Evolutionary conservation across 352 stramenopile species (phyloP), one percentile per base, ranked within the genome.

Genomic region (Pythium aquatile): DNA sequence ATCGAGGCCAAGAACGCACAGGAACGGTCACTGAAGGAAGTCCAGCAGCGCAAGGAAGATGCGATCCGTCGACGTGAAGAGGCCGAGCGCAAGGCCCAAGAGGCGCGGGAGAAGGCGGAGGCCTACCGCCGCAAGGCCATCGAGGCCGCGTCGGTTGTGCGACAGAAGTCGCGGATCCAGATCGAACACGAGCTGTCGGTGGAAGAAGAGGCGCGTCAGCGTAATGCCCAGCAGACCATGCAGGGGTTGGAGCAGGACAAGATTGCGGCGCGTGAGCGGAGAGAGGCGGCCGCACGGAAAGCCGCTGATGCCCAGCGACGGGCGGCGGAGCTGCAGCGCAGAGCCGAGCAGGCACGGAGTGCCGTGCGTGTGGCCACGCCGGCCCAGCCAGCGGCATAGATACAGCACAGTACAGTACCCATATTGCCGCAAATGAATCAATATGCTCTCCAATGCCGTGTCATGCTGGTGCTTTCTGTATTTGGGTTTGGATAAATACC

Each of bases 141-240:
- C 26, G 69, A 87, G n/a, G 86, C 86, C 11, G 82, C 78, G 11
- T 79, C 80, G 49, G 72, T 87, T 28, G 79, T 91, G 58, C 86
- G 86, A 20, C 70, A 77, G 17, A 81, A 84, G 56, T 87, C 82
- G 39, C 79, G 83, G 1, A 65, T 67, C 28, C 81, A 90, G 66
- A 91, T 94, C 28, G 83, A 93, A 58, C 78, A 72, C 5, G 74
- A 85, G 40, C 65, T 93, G 9, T 68, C 63, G 40, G 68, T 77
- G 37, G 86, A 94, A 69, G 84, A 93, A 66, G 69, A 68, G 7
- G 66, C 76, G 17, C 84, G 82, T 1, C 69, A 83, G 30, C 65
- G 60, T 17, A 66, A 81, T 24, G 69, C 74, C 53, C 66, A 88
- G 52, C 58, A 51, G 30, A 76, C 76, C 48, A 56, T 93, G 54